Evolutionary conservation across 257 asterid genomes (phyloP).

Genomic region (Nyctanthes arbortristis): DNA sequence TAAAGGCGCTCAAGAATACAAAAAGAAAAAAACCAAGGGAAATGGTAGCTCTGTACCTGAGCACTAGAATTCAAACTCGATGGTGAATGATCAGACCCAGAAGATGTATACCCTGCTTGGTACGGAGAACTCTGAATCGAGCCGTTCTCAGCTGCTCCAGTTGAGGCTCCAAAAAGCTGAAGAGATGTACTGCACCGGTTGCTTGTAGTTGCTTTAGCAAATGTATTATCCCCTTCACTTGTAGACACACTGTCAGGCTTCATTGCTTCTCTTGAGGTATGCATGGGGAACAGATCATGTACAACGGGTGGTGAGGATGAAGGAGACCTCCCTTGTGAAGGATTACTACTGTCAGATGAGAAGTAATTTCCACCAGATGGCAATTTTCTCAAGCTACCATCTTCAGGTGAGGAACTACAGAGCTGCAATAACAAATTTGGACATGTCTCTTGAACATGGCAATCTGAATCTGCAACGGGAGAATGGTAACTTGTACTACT

Average conservation of each 20-base stretch:
- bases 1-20: neutral
- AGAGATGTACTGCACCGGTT: conserved; percentile 57
- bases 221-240: conserved; percentile 37
- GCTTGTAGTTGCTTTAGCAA: conserved; percentile 34
- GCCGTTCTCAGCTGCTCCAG: conserved; percentile 40
- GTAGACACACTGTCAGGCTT: conserved; percentile 40
- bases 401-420: conserved; percentile 65
- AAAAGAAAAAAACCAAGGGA: conserved; percentile 11
- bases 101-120: conserved; percentile 65
- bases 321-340: conserved; percentile 19
- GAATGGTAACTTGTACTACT: conserved; percentile 56
- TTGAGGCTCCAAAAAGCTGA: conserved; percentile 67
- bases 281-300: too few relatives aligned
- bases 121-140: conserved; percentile 57
- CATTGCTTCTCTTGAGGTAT: conserved; percentile 34
- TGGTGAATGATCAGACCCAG: conserved; percentile 83
- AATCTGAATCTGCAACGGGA: conserved; percentile 54
- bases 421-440: conserved; percentile 51
- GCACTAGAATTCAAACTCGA: conserved; percentile 64
- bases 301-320: too few relatives aligned
- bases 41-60: conserved; percentile 46
- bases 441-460: conserved; percentile 39
- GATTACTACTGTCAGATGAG: conserved; percentile 74
- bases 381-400: conserved; percentile 35
- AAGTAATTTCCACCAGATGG: conserved; percentile 45